Base-by-base conservation (phyloP, 148 eudicot species). In the Spergularia marina region DNA sequence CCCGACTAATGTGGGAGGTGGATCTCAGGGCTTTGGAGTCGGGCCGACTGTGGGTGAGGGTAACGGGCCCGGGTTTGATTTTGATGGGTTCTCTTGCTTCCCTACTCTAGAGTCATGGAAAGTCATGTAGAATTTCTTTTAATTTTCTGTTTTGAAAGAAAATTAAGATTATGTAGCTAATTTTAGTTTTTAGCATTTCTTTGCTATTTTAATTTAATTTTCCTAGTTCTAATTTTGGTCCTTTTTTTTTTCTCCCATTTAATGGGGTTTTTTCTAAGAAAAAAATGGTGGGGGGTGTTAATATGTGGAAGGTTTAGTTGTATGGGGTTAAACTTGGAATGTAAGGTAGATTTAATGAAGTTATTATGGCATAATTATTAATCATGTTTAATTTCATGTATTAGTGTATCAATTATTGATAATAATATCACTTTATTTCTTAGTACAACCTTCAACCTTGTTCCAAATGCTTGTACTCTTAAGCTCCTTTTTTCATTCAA, bases 61-160 rank as follows among this genome's bases (percentile, higher is more conserved):
- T 12, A 84, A 76, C 15, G 72, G 65, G 55, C 74, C 82, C 3
- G 84, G 75, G 51, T 55, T 81, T n/a, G 91, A 83, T 63, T 88
- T 89, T 70, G 91, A 90, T 77, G 79, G 89, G 4, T 84, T 87
- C 23, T 69, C 85, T 54, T 65, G 90, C 81, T 94, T 89, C 71
- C 98, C 98, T 11, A 94, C 97, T 3, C 84, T 94, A 2, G 98
- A 91, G 75, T 94, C 97, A 16, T 86, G 93, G 87, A 87, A 85
- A 84, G 75, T 75, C 12, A 74, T 78, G 78, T 81, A 75, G 69
- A 20, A 41, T 25, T 23, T 23, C 17, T 30, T 54, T 41, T 30
- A 10, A 25, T 62, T 62, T 62, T 25, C 4, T 12, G 30, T 62
- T 15, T 15, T 2, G 66, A 23, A 25, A 23, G 41, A 13, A 62